Percentiles rank a stretch among this genome's conserved stretches.
Evolutionary conservation across 2,329 filamentous ascomycete genomes (phyloP).

Genomic region (Penicillium sp.): DNA sequence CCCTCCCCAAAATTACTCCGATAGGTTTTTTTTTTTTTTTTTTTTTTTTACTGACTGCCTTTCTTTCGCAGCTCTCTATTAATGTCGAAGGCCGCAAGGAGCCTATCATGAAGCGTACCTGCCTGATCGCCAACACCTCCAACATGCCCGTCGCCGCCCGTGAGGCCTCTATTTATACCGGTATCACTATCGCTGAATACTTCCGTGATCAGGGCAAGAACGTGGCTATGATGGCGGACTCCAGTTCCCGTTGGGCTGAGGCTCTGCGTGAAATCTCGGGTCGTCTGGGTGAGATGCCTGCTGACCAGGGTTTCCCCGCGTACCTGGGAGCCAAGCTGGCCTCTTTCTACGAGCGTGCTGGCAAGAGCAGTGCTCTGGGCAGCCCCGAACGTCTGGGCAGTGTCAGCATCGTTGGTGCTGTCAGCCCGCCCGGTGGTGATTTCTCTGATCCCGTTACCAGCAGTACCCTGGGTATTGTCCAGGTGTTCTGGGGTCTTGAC

Average conservation of each 20-base stretch:
- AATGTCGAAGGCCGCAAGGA: conserved; percentile 91
- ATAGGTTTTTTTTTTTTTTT: no score
- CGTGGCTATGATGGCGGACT: conserved; percentile 99
- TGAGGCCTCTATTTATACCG: conserved; percentile 98
- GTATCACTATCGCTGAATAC: conserved; percentile 91
- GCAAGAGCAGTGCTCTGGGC: conserved; percentile 78
- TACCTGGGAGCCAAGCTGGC: conserved; percentile 96
- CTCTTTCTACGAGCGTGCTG: conserved; percentile 98
- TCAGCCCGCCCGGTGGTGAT: conserved; percentile 96
- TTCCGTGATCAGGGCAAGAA: conserved; percentile 96
- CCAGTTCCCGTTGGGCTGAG: conserved; percentile 96
- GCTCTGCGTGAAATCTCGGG: conserved; percentile 97
- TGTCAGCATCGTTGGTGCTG: conserved; percentile 96
- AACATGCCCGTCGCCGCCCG: conserved; percentile 99
- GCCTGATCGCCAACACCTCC: conserved; percentile 96
- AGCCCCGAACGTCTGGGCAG: conserved; percentile 85
- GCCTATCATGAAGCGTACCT: conserved; percentile 99
- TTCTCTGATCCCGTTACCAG: conserved; percentile 98
- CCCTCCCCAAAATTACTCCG: neutral
- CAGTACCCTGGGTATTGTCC: conserved; percentile 91
- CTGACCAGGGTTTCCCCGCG: conserved; percentile 98
- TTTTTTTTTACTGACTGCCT: conserved; percentile 15
- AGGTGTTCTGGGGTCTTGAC: conserved; percentile 99
- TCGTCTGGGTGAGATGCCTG: conserved; percentile 98
- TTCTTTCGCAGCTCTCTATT: conserved; percentile 66